Base-by-base conservation (phyloP, 169 alveolate species). In the Plasmodium vinckei region DNA sequence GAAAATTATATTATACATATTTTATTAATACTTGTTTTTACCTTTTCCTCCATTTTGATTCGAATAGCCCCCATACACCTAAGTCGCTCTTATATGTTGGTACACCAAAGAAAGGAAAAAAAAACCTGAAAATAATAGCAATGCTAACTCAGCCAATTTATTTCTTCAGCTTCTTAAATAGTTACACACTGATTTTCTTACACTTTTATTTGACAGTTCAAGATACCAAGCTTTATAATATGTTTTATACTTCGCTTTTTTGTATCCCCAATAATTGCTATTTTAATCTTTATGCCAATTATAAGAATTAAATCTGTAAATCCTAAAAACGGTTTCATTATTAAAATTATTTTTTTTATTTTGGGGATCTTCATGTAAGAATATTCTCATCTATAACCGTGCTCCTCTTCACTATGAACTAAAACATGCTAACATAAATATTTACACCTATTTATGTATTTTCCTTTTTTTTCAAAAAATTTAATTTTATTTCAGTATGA, bases 11-110 rank as follows among this genome's bases (percentile, higher is more conserved):
- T 69, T 25, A 47, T 25, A 2, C 90, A 82, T 47, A 82, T 82
- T 27, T 13, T 65, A 4, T 19, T 82, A 9, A 57, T 82, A 15
- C 56, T 82, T 1, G 42, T 61, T 54, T 44, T 67, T 19, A 69
- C 54, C 12, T 70, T 82, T 19, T 82, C 67, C 42, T 67, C 60
- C 63, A 49, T 68, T 12, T 54, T 82, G 19, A 10, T 82, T n/a
- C 17, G 90, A 56, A 47, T 82, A 27, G 90, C 72, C 0, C 90
- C 90, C 1, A 57, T 82, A 60, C 90, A 82, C 19, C 33, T 82
- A 5, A 82, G 86, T 47, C 71, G 23, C 1, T 67, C 72, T 15
- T 57, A 68, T 60, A 7, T 12, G 23, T 9, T 42, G 12, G 67
- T 82, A 70, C 51, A 17, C 10, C n/a, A 7, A 23, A 17, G 27